Evolutionary conservation across 768 basidiomycete genomes (phyloP).

Genomic region (Chalciporus pseudorubinellus): DNA sequence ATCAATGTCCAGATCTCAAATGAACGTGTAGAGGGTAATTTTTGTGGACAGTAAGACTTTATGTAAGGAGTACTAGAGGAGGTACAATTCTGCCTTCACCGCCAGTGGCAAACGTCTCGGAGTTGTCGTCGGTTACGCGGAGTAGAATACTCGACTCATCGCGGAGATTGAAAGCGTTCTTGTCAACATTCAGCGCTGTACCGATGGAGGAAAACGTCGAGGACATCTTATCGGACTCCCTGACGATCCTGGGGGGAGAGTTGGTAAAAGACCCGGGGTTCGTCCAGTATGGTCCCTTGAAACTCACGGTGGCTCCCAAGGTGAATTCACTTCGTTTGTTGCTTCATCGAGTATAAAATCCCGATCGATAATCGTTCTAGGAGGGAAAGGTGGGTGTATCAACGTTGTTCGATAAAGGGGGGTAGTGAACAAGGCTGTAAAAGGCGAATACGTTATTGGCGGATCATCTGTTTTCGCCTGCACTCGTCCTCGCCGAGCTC

Average conservation of each 20-base stretch:
- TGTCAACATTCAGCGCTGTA: not conserved
- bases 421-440: not conserved
- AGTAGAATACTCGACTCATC: conserved; percentile 6
- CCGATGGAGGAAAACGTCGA: conserved; percentile 29
- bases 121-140: conserved; percentile 13
- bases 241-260: conserved; percentile 49
- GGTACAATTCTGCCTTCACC: no score
- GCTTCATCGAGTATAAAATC: conserved; percentile 1
- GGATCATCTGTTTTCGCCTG: conserved; percentile 72
- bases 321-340: conserved; percentile 28
- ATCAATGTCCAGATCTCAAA: no score
- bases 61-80: no score
- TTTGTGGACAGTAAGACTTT: no score
- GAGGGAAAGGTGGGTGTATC: conserved; percentile 54
- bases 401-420: conserved; percentile 5
- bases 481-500: conserved; percentile 61
- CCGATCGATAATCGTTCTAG: conserved; percentile 29
- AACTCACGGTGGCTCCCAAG: conserved; percentile 57
- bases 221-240: conserved; percentile 53
- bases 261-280: conserved; percentile 41
- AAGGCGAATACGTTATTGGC: conserved; percentile 72
- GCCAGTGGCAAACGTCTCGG: no score
- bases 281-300: conserved; percentile 54
- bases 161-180: conserved; percentile 26
- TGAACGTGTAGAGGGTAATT: no score